Evolutionary conservation across 371 early-diverging fungal genomes (phyloP).

Genomic region (Rhizopus stolonifer): DNA sequence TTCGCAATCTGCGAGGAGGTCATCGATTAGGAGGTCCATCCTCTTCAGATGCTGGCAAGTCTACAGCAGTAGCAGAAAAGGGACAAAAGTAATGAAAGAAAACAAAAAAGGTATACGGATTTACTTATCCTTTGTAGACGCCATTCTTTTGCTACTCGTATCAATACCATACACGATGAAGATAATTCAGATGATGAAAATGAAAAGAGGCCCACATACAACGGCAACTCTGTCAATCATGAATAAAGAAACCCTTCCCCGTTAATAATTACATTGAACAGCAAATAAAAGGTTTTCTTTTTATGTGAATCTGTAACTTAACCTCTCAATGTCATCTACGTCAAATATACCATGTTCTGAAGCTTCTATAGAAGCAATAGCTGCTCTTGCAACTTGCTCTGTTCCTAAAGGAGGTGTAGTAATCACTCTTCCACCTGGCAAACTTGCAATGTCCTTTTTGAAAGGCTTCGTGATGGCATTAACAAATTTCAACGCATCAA

Average conservation of each 20-base stretch:
- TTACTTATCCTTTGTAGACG: slow-evolving; percentile 7
- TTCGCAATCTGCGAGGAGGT: slow-evolving; percentile 18
- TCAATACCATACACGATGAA: slow-evolving; percentile 28
- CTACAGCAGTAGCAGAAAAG: slow-evolving; percentile 8
- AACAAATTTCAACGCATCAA: slow-evolving; percentile 50
- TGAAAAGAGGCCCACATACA: slow-evolving; percentile 34
- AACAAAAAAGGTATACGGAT: background rate
- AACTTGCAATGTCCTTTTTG: slow-evolving; percentile 44
- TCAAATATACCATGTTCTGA: slow-evolving; percentile 49
- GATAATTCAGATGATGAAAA: slow-evolving; percentile 17
- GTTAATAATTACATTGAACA: background rate
- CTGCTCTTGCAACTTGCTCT: slow-evolving; percentile 64
- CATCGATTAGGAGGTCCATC: slow-evolving; percentile 24
- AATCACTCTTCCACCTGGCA: slow-evolving; percentile 57
- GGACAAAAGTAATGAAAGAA: slow-evolving; percentile 14
- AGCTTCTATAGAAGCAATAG: slow-evolving; percentile 50
- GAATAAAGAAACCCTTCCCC: slow-evolving; percentile 24
- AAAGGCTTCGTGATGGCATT: slow-evolving; percentile 48
- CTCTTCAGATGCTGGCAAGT: background rate
- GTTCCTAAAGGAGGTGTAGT: slow-evolving; percentile 63
- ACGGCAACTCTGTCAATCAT: slow-evolving; percentile 52
- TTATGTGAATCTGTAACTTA: slow-evolving; percentile 13
- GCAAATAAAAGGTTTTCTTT: background rate
- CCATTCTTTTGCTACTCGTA: slow-evolving; percentile 23
- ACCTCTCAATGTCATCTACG: slow-evolving; percentile 47